phyloP scores from a whole-genome alignment of 768 basidiomycete species.

The Cyclocybe cylindracea region DNA sequence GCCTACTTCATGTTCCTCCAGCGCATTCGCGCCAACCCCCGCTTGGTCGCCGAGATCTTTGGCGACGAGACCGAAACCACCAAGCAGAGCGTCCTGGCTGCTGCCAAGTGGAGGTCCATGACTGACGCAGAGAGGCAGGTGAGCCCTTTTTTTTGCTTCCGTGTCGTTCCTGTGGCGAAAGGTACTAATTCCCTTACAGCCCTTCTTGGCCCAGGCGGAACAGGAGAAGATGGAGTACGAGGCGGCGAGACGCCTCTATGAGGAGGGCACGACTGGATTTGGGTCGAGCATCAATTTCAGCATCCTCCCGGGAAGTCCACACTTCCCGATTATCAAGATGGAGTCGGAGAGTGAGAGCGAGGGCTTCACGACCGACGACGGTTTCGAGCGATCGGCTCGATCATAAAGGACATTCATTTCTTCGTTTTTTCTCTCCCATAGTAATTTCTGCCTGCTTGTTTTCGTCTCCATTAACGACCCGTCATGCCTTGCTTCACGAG shows the following conservation, averaged over 20 bases:
- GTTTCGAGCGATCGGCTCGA: constrained; percentile 28
- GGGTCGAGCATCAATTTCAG: constrained; percentile 82
- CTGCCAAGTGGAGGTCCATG: constrained; percentile 92
- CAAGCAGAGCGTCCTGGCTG: constrained; percentile 91
- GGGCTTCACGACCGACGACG: constrained; percentile 54
- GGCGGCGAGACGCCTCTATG: constrained; percentile 80
- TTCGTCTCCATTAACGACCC: constrained; percentile 32
- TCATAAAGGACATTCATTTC: constrained; percentile 17
- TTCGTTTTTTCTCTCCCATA: constrained; percentile 12
- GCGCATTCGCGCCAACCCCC: constrained; percentile 78
- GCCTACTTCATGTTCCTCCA: constrained; percentile 97
- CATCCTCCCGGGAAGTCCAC: constrained; percentile 71
- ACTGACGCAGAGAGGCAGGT: constrained; percentile 93
- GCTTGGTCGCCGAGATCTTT: constrained; percentile 78
- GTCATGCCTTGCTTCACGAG: constrained; percentile 20
- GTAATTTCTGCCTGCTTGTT: constrained; percentile 7
- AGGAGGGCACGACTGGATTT: constrained; percentile 73
- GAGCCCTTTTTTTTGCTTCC: constrained; percentile 19
- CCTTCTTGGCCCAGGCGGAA: constrained; percentile 91
- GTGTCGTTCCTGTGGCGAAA: not conserved
- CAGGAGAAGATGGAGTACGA: constrained; percentile 96
- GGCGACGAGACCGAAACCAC: constrained; percentile 92
- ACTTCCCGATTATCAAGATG: constrained; percentile 60
- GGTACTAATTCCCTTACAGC: constrained; percentile 46
- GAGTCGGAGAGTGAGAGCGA: constrained; percentile 76